These are phyloP conservation scores for Aspergillus affinis DNA, from an alignment of 495 filamentous ascomycete species.

Conservation along the genomic window DNA sequence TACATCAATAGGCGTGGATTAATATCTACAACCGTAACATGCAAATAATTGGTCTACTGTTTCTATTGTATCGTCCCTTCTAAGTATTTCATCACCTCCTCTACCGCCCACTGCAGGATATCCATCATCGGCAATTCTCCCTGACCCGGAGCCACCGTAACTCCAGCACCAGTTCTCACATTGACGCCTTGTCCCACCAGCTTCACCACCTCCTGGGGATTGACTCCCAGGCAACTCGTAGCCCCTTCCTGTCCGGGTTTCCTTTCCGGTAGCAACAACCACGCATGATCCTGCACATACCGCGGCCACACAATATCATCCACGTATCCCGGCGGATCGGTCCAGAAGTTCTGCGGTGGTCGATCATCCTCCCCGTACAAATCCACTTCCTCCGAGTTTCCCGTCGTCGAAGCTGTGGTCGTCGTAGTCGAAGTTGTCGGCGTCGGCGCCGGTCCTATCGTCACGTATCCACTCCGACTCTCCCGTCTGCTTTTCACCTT, in stretches of 20 bases:
- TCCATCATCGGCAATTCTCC: slow-evolving; percentile 35
- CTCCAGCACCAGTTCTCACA: slow-evolving; percentile 37
- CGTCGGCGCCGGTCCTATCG: slow-evolving; percentile 53
- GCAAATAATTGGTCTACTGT: too few species aligned
- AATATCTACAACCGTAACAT: too few species aligned
- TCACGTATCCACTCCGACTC: slow-evolving; percentile 80
- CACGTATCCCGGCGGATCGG: slow-evolving; percentile 89
- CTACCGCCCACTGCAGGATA: slow-evolving; percentile 46
- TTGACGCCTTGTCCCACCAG: slow-evolving; percentile 35
- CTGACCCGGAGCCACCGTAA: slow-evolving; percentile 39
- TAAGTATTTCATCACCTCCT: slow-evolving; percentile 35
- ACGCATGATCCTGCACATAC: slow-evolving; percentile 75
- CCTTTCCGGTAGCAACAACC: slow-evolving; percentile 67
- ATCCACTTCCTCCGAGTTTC: slow-evolving; percentile 26
- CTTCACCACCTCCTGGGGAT: slow-evolving; percentile 28
- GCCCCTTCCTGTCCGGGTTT: slow-evolving; percentile 47
- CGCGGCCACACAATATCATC: slow-evolving; percentile 95
- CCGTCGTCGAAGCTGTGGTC: slow-evolving; percentile 1
- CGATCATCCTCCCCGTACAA: slow-evolving; percentile 39
- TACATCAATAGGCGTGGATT: too few species aligned
- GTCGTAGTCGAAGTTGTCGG: slow-evolving; percentile 9
- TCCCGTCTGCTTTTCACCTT: slow-evolving; percentile 67
- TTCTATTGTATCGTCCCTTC: neutral
- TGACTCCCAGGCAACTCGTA: slow-evolving; percentile 4
- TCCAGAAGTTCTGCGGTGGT: slow-evolving; percentile 78